Conservation (phyloP, 129 eudicot genomes). For the Artemisia argyi region DNA sequence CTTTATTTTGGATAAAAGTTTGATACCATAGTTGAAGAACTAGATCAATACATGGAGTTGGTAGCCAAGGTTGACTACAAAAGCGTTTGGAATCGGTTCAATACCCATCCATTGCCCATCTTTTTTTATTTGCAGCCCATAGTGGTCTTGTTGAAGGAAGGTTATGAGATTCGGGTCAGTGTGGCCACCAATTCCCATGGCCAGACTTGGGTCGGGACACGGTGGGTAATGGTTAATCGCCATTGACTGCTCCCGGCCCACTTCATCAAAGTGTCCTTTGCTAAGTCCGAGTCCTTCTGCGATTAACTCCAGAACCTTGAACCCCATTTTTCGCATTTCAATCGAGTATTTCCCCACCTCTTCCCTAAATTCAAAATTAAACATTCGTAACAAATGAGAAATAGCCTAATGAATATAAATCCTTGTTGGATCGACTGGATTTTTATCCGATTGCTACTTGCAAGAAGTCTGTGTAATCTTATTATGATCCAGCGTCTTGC, state of each 20-base stretch:
- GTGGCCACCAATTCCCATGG: slow-evolving; percentile 42
- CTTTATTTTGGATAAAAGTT: too few relatives aligned
- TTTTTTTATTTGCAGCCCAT: slow-evolving; percentile 47
- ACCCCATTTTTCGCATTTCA: slow-evolving; percentile 37
- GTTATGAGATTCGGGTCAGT: slow-evolving; percentile 49
- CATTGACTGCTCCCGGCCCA: slow-evolving; percentile 28
- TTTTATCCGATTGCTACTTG: too few relatives aligned
- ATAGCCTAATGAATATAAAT: too few relatives aligned
- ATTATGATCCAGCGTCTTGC: too few relatives aligned
- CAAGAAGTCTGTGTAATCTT: too few relatives aligned
- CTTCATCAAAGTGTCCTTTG: slow-evolving; percentile 25
- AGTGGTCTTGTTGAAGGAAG: slow-evolving; percentile 36
- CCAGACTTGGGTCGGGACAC: slow-evolving; percentile 55
- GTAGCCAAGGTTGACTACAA: slow-evolving; percentile 53
- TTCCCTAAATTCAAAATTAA: slow-evolving; percentile 20
- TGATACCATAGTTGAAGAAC: too few relatives aligned
- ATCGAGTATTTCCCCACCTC: slow-evolving; percentile 31
- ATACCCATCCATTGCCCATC: slow-evolving; percentile 51
- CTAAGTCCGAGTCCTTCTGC: slow-evolving; percentile 46
- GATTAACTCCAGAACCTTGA: slow-evolving; percentile 39
- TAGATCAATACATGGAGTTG: slow-evolving; percentile 22
- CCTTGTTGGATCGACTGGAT: too few relatives aligned
- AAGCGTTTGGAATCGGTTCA: slow-evolving; percentile 51
- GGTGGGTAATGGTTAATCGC: slow-evolving; percentile 35
- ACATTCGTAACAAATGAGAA: too few relatives aligned